A percentile compares a stretch with the other conserved stretches of the same genome.
phyloP scores from a whole-genome alignment of 2,329 filamentous ascomycete genomes.

The Aspergillus chevalieri region DNA sequence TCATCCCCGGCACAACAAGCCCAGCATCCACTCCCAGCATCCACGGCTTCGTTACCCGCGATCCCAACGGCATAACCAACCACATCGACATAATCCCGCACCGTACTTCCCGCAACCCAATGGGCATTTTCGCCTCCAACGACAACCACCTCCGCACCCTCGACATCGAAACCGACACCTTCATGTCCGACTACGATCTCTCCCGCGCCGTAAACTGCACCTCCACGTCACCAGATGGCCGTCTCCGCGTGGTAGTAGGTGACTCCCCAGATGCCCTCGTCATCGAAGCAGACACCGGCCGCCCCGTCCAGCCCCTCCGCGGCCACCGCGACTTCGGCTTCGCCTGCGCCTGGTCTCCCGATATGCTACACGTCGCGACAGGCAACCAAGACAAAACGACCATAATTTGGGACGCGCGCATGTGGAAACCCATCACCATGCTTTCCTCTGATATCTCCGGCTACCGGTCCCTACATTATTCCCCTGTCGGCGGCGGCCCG shows the following conservation, averaged over 20 bases:
- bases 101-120: constrained; percentile 43
- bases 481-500: constrained; percentile 39
- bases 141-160: constrained; percentile 50
- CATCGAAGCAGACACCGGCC: constrained; percentile 39
- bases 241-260: constrained; percentile 40
- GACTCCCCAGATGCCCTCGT: constrained; percentile 39
- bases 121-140: constrained; percentile 53
- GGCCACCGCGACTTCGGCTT: constrained; percentile 42
- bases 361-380: constrained; percentile 43
- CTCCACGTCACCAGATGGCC: constrained; percentile 38
- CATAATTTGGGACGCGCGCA: constrained; percentile 43
- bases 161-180: constrained; percentile 45
- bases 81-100: constrained; percentile 50
- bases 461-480: constrained; percentile 40
- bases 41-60: constrained; percentile 45
- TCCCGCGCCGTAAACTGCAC: constrained; percentile 41
- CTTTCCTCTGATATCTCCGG: constrained; percentile 41
- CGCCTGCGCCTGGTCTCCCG: constrained; percentile 42
- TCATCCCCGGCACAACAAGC: neutral
- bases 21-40: constrained; percentile 13
- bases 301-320: constrained; percentile 30
- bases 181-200: constrained; percentile 32
- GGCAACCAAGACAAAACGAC: constrained; percentile 43
- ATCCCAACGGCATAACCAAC: constrained; percentile 50
- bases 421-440: constrained; percentile 33